Evolutionary conservation across 371 early-diverging fungal genomes (phyloP).

Genomic region (Mortierella sp.): DNA sequence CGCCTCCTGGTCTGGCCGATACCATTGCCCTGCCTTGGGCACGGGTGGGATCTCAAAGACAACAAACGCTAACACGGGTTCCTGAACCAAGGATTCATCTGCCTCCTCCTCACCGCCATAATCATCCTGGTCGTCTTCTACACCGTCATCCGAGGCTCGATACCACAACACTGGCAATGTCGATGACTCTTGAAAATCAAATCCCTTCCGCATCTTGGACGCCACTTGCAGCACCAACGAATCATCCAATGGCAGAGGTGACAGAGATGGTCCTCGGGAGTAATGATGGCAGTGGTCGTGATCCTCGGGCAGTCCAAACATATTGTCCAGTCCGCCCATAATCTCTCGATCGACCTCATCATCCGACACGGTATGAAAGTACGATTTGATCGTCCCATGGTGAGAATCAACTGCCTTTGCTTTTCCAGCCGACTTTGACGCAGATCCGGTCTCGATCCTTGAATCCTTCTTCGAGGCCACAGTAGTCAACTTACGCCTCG

Average conservation of each 20-base stretch:
- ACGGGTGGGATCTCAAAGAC: constrained; percentile 29
- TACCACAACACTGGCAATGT: constrained; percentile 22
- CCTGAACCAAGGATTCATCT: not conserved
- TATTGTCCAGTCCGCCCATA: constrained; percentile 34
- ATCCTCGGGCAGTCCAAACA: constrained; percentile 9
- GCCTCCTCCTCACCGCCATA: not conserved
- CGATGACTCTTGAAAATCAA: constrained; percentile 23
- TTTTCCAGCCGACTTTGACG: not conserved
- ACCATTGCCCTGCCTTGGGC: constrained; percentile 27
- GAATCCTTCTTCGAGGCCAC: not conserved
- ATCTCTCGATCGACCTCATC: constrained; percentile 52
- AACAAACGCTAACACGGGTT: not conserved
- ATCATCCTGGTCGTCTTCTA: not conserved
- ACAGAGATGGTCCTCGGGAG: not conserved
- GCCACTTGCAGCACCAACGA: not conserved
- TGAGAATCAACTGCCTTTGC: not conserved
- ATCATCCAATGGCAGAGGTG: not conserved
- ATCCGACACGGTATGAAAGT: constrained; percentile 29
- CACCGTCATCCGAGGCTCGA: constrained; percentile 1
- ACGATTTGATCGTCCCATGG: constrained; percentile 4
- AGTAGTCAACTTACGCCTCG: not conserved
- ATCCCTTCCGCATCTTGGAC: not conserved
- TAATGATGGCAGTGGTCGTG: not conserved
- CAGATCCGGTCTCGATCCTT: not conserved
- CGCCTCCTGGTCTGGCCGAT: not conserved